Base-by-base conservation (phyloP, 495 filamentous ascomycete species). In the Penicillium chermesinum region DNA sequence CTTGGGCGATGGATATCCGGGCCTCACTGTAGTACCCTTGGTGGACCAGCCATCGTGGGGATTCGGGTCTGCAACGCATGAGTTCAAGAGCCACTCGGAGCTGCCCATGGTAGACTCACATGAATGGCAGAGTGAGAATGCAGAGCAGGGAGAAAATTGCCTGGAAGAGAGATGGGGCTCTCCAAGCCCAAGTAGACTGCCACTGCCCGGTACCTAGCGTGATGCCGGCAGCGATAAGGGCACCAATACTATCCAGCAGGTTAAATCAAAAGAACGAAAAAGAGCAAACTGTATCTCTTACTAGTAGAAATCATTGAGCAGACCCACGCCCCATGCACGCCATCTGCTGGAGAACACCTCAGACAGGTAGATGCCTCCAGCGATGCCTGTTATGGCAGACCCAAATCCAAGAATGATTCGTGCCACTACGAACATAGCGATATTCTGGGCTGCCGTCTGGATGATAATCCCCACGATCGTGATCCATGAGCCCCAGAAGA, bases 281-380 rank as follows among this genome's bases (percentile, higher is more conserved):
- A 1, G 8, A 30, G 4, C 18, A 37, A n/a, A 22, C 34, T 36
- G 16, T 3, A 14, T 22, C 17, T 38, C 63, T 53, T 17, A 73
- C 68, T 76, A 79, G 58, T 74, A 79, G 40, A 76, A 77, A 48
- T 77, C 67, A 44, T 76, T 77, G 17, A 75, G 58, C 32, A 76
- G 38, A 1, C 69, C 66, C 4, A 73, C 66, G 1, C 71, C 72
- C 72, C 71, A 77, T 10, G 69, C 69, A 10, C 71, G 62, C 60
- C 64, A 74, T 2, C 63, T 53, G 37, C 59, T 69, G 1, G 69
- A 57, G 55, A 76, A 73, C 0, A 66, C 63, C 50, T 76, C 73
- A 0, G 66, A 57, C 7, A 76, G 53, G 48, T 70, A 76, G 0
- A 73, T 70, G 0, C 59, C 57, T 14, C 61, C 67, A 0, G 66